Evolutionary conservation across 2,329 filamentous ascomycete genomes (phyloP).

Genomic region (Cytospora piceae): DNA sequence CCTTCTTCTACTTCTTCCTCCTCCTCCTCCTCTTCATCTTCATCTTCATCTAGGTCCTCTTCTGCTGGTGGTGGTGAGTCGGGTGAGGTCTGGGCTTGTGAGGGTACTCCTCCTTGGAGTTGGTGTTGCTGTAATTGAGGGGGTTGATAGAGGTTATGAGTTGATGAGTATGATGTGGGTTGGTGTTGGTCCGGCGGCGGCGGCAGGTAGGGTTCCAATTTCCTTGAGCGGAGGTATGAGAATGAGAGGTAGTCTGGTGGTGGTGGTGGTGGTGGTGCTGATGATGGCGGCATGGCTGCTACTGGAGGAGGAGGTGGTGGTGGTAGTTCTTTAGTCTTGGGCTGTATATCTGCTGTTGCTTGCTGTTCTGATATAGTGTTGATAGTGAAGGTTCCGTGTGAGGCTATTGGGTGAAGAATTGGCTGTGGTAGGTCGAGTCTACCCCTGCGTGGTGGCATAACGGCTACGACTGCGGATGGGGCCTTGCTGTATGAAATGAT

Average conservation of each 20-base stretch:
- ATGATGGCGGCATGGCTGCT: not conserved
- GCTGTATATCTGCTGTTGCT: not conserved
- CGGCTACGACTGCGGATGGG: not conserved
- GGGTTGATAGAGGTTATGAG: conserved; percentile 4
- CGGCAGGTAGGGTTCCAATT: conserved; percentile 23
- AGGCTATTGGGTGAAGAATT: conserved; percentile 14
- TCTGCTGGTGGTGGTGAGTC: conserved; percentile 10
- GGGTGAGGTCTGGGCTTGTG: conserved; percentile 12
- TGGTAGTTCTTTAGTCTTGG: not conserved
- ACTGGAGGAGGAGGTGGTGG: not conserved
- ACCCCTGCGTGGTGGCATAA: conserved; percentile 17
- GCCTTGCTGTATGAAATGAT: not conserved
- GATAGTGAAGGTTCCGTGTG: conserved; percentile 10
- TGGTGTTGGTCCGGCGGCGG: conserved; percentile 17
- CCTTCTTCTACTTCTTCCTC: not conserved
- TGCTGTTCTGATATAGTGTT: not conserved
- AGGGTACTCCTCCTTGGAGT: not conserved
- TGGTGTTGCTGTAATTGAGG: conserved; percentile 15
- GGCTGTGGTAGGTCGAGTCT: conserved; percentile 13
- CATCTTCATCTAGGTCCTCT: not conserved
- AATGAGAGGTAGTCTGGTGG: conserved; percentile 23
- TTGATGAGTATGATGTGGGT: conserved; percentile 5
- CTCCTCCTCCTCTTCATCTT: not conserved
- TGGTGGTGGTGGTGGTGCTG: conserved; percentile 2
- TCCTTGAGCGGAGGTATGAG: conserved; percentile 21